These are phyloP conservation scores for Diutina catenulata DNA, from an alignment of 1,139 yeast species.

Conservation along the genomic window DNA sequence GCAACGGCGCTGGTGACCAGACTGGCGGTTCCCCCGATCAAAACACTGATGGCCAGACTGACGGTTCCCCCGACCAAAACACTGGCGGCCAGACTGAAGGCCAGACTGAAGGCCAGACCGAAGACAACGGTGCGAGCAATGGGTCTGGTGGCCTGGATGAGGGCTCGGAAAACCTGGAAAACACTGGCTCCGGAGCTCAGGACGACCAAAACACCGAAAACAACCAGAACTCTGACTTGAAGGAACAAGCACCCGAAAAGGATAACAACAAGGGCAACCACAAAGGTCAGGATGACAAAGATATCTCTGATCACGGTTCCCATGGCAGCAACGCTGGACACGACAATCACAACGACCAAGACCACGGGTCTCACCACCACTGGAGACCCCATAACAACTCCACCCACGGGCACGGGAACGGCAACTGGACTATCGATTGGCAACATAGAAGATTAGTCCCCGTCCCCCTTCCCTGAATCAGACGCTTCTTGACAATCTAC, in stretches of 20 bases:
- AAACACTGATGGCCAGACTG: not conserved
- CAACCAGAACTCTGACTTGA: too few relatives aligned
- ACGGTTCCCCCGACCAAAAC: not conserved
- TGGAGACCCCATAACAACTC: not conserved
- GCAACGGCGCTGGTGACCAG: too few relatives aligned
- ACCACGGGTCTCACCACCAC: not conserved
- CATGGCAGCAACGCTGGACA: not conserved
- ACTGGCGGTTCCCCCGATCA: not conserved
- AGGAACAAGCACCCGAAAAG: not conserved
- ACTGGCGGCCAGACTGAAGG: not conserved
- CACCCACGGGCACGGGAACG: not conserved
- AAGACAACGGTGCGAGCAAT: not conserved
- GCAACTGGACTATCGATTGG: not conserved
- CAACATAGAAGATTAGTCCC: too few relatives aligned
- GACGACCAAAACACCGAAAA: not conserved
- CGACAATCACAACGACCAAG: not conserved
- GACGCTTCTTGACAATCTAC: too few relatives aligned
- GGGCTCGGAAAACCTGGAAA: not conserved
- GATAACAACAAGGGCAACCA: not conserved
- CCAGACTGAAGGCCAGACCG: not conserved
- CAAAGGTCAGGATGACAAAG: not conserved
- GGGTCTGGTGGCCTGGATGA: not conserved
- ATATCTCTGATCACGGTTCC: not conserved
- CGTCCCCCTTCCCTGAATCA: too few relatives aligned
- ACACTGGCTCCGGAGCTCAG: not conserved